A percentile compares a stretch with the other conserved stretches of the same genome.
Evolutionary conservation across 257 asterid species (phyloP).

Genomic region (Capsicum chinense): DNA sequence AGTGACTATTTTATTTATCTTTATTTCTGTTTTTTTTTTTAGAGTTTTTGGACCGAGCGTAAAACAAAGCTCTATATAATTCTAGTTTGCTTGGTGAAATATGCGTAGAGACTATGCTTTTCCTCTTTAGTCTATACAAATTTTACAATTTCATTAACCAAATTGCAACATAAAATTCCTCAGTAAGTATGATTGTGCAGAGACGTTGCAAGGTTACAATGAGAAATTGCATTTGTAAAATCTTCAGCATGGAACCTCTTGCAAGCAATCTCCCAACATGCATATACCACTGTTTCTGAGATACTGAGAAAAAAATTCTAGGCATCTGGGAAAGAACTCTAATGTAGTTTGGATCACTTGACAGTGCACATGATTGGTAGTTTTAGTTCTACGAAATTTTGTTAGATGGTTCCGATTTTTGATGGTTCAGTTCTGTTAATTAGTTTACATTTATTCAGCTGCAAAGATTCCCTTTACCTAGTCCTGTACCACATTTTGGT

Average conservation of each 20-base stretch:
- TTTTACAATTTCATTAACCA: slow-evolving; percentile 6
- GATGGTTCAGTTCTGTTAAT: neutral
- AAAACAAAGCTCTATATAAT: neutral
- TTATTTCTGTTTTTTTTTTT: neutral
- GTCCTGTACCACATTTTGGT: neutral
- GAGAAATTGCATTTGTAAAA: slow-evolving; percentile 1
- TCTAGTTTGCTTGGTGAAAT: slow-evolving; percentile 19
- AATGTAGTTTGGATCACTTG: neutral
- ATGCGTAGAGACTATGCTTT: neutral
- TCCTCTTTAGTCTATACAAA: neutral
- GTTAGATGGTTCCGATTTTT: neutral
- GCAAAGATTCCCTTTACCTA: neutral
- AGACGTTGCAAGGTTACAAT: neutral
- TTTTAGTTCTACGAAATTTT: neutral
- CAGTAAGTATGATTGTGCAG: neutral
- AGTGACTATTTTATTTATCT: neutral
- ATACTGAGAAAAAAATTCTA: neutral
- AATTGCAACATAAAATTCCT: slow-evolving; percentile 8
- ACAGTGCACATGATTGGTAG: neutral
- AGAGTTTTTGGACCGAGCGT: neutral
- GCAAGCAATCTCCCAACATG: neutral
- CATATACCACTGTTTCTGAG: neutral
- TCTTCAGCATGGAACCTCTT: slow-evolving; percentile 13
- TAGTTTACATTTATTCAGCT: neutral
- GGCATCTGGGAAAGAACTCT: neutral